A percentile compares a stretch with the other conserved stretches of the same genome.
These are phyloP conservation scores for Spathaspora sp. DNA, from an alignment of 805 yeast genomes.

Conservation along the genomic window DNA sequence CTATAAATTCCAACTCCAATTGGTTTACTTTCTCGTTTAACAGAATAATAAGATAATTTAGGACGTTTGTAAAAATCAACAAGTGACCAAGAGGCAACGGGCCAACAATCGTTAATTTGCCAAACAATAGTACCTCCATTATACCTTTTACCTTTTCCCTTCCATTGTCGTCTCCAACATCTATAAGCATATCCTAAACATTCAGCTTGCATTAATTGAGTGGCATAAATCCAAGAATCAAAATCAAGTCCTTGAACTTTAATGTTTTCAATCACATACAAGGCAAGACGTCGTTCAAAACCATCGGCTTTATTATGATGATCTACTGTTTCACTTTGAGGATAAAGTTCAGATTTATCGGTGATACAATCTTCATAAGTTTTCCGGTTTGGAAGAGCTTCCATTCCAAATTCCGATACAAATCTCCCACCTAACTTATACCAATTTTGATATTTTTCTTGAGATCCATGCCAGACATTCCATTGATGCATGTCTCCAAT, in stretches of 20 bases:
- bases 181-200: conserved; percentile 45
- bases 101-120: conserved; percentile 56
- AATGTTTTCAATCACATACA: conserved; percentile 45
- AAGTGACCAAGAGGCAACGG: conserved; percentile 49
- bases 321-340: conserved; percentile 43
- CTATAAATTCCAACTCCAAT: conserved; percentile 33
- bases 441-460: conserved; percentile 50
- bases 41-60: conserved; percentile 45
- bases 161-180: conserved; percentile 48
- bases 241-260: conserved; percentile 30
- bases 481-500: conserved; percentile 53
- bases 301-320: conserved; percentile 50
- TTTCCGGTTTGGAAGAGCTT: conserved; percentile 36
- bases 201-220: conserved; percentile 51
- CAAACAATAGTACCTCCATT: conserved; percentile 49
- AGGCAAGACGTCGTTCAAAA: conserved; percentile 42
- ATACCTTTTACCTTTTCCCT: conserved; percentile 26
- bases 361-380: conserved; percentile 36
- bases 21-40: conserved; percentile 40
- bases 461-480: conserved; percentile 56
- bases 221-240: conserved; percentile 45
- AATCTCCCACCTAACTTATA: conserved; percentile 44
- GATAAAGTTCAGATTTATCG: conserved; percentile 34
- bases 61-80: conserved; percentile 40
- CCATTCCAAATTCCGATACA: conserved; percentile 55